These are phyloP conservation scores for Citrus australasica DNA, from an alignment of 345 rosid species.

Conservation along the genomic window DNA sequence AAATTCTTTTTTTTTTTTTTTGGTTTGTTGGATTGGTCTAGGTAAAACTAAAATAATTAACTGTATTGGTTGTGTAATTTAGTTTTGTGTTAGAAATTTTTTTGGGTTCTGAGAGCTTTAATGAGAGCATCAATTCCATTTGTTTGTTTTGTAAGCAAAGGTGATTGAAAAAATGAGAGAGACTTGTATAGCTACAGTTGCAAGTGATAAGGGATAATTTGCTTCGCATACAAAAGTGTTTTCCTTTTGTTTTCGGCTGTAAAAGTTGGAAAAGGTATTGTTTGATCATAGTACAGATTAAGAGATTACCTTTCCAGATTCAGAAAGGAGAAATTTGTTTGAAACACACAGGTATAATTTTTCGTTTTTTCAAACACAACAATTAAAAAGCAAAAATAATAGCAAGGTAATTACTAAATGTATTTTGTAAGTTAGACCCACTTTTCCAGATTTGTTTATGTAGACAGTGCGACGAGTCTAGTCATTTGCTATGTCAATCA, in stretches of 20 bases:
- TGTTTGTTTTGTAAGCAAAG: neutral
- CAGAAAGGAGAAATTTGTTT: neutral
- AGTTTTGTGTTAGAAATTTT: neutral
- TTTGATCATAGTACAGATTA: neutral
- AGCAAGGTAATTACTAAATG: neutral
- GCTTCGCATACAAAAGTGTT: neutral
- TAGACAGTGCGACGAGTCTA: neutral
- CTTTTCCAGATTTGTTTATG: too few relatives aligned
- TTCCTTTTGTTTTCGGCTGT: neutral
- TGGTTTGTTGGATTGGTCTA: neutral
- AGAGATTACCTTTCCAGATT: neutral
- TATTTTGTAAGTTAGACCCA: neutral
- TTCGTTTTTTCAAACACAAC: neutral
- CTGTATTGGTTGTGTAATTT: neutral
- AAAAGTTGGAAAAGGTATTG: neutral
- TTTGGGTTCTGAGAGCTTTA: neutral
- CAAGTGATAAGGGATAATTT: neutral
- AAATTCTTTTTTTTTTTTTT: neutral
- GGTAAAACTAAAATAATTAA: neutral
- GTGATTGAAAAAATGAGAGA: neutral
- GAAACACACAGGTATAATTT: too few relatives aligned
- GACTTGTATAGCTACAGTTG: neutral
- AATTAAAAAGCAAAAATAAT: neutral
- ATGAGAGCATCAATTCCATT: neutral
- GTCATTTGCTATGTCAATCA: neutral